phyloP scores from a whole-genome alignment of 2,329 filamentous ascomycete genomes.

The Penicillium sp. region DNA sequence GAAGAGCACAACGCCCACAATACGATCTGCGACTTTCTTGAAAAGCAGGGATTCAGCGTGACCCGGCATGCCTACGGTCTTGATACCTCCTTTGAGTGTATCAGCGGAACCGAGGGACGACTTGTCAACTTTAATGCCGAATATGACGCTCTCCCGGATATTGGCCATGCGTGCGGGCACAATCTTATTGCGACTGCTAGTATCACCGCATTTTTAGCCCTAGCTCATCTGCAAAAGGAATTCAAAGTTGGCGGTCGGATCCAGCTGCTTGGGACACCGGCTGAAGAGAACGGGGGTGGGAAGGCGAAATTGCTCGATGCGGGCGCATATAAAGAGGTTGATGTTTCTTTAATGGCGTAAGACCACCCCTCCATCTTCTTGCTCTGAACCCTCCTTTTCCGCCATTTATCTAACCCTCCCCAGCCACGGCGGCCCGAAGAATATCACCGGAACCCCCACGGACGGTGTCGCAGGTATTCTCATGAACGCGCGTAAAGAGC shows the following conservation, averaged over 20 bases:
- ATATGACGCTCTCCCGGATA: slow-evolving; percentile 48
- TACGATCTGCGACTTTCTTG: slow-evolving; percentile 51
- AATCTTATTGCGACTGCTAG: slow-evolving; percentile 44
- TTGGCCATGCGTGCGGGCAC: slow-evolving; percentile 48
- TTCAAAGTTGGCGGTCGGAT: slow-evolving; percentile 44
- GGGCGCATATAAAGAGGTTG: slow-evolving; percentile 47
- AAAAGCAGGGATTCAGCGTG: slow-evolving; percentile 51
- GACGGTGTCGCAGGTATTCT: slow-evolving; percentile 33
- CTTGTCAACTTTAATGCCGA: slow-evolving; percentile 46
- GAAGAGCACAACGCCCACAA: slow-evolving; percentile 59
- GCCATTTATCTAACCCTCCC: not conserved
- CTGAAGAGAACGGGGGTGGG: slow-evolving; percentile 45
- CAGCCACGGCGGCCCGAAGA: slow-evolving; percentile 32
- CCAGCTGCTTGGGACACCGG: slow-evolving; percentile 44
- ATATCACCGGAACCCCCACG: slow-evolving; percentile 17
- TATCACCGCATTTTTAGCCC: slow-evolving; percentile 49
- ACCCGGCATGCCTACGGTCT: slow-evolving; percentile 57
- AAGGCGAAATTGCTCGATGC: slow-evolving; percentile 50
- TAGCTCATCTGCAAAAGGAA: slow-evolving; percentile 50
- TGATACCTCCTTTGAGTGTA: slow-evolving; percentile 57
- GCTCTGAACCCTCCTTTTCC: not conserved
- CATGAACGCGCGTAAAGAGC: slow-evolving; percentile 40
- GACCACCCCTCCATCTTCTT: not conserved
- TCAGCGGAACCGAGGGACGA: slow-evolving; percentile 46
- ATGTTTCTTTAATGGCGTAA: slow-evolving; percentile 50